Evolutionary conservation across 345 rosid genomes (phyloP), one percentile per base, ranked within the genome.

Genomic region (Hibiscus syriacus): DNA sequence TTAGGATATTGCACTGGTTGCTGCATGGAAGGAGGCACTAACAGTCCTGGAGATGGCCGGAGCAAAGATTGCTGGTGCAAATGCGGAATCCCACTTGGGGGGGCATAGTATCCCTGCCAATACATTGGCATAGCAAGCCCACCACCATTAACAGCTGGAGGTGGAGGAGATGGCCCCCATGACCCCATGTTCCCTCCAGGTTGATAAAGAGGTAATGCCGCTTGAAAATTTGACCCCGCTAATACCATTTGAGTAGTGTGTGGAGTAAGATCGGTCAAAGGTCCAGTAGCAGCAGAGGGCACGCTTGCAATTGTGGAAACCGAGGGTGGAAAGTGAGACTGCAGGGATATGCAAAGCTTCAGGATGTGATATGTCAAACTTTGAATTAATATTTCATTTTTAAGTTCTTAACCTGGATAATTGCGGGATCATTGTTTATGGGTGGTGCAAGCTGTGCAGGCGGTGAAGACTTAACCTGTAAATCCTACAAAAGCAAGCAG

Each of bases 391-490:
- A 36, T 57, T 60, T 25, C 26, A n/a, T 39, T 34, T 53, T 19
- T 53, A 34, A 10, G 3, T 46, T 50, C 62, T 14, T 71, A 66
- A 92, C 97, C 95, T 92, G 98, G 69, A 92, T 92, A 34, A 92
- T 92, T 71, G 97, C 97, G 10, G 97, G 97, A 64, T 92, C 98
- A 79, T 90, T 88, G 79, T 86, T 85, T 59, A 90, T 76, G 50
- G 87, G 79, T 3, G 84, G 86, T 19, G 79, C 64, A 46, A 92
- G 77, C 79, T 86, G 92, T 67, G 69, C 90, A 50, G 92, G 95
- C 23, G 96, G 89, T 69, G 95, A 90, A 65, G 95, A 88, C 78
- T 90, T 92, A 65, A 92, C 98, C 81, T 90, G 98, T 70, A 92
- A 81, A 76, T 92, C 98, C 98, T 92, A 80, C 54, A 71, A 72